Evolutionary conservation across 2,329 filamentous ascomycete genomes (phyloP).

Genomic region (Microdochium paspali): DNA sequence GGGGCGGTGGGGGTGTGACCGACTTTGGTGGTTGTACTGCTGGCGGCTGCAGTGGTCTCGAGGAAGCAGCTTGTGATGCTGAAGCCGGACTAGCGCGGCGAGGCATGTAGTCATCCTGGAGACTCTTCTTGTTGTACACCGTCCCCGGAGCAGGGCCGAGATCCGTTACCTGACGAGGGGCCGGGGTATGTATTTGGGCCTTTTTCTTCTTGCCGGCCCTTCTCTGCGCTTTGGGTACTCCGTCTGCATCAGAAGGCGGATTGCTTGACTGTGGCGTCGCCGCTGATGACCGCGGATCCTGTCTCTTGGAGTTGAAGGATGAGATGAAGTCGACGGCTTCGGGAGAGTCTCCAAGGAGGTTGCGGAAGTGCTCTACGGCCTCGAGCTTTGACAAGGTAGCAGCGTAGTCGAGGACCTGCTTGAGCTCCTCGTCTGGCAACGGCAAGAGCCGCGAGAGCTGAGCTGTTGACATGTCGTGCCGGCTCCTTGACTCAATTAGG

Average conservation of each 20-base stretch:
- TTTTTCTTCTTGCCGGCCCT: conserved; percentile 49
- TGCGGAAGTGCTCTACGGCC: conserved; percentile 76
- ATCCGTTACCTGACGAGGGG: conserved; percentile 54
- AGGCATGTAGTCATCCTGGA: conserved; percentile 65
- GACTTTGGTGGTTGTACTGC: conserved; percentile 41
- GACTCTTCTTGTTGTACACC: conserved; percentile 65
- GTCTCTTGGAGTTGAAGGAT: conserved; percentile 63
- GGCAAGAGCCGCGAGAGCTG: conserved; percentile 75
- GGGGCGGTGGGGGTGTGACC: conserved; percentile 35
- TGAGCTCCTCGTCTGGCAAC: conserved; percentile 73
- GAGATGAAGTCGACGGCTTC: conserved; percentile 69
- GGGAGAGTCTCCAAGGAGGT: conserved; percentile 79
- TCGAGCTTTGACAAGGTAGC: conserved; percentile 65
- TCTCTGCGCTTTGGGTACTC: conserved; percentile 39
- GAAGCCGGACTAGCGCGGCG: conserved; percentile 31
- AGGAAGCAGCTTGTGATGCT: conserved; percentile 22
- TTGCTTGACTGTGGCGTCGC: conserved; percentile 10
- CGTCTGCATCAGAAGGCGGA: conserved; percentile 19
- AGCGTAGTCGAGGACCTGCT: conserved; percentile 77
- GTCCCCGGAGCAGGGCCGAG: conserved; percentile 53
- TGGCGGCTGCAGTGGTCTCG: conserved; percentile 8
- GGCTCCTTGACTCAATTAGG: no score
- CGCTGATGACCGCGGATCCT: conserved; percentile 29
- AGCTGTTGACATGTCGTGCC: conserved; percentile 39
- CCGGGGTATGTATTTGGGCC: conserved; percentile 51